Evolutionary conservation across 805 yeast genomes (phyloP).

Genomic region (Tetrapisispora fleetii): DNA sequence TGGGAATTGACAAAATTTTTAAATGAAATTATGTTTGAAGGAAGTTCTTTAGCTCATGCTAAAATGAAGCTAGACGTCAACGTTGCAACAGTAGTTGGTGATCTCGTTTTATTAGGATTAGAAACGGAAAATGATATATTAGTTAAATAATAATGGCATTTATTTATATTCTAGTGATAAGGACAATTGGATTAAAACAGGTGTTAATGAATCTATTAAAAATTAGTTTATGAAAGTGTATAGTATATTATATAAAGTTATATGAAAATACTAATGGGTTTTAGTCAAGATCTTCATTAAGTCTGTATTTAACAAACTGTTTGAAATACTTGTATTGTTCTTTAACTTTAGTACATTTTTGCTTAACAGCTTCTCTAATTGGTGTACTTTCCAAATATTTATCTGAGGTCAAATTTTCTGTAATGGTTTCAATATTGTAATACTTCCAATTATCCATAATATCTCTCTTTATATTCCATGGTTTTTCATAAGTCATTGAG

Average conservation of each 20-base stretch:
- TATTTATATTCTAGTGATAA: neutral
- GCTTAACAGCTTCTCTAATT: conserved; percentile 13
- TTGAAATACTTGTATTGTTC: conserved; percentile 12
- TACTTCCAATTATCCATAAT: neutral
- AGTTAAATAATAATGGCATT: conserved; percentile 7
- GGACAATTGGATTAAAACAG: neutral
- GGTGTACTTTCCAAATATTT: conserved; percentile 1
- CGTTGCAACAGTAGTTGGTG: conserved; percentile 19
- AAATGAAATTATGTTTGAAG: conserved; percentile 33
- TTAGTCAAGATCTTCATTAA: conserved; percentile 13
- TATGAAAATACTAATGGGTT: neutral
- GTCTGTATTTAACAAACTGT: conserved; percentile 14
- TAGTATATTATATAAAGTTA: neutral
- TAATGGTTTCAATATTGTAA: neutral
- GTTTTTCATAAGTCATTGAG: neutral
- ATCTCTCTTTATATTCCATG: neutral
- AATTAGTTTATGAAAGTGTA: neutral
- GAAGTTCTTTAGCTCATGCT: conserved; percentile 28
- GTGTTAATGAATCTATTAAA: neutral
- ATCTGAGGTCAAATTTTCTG: neutral
- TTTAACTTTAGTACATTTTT: conserved; percentile 11
- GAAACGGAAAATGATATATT: conserved; percentile 21
- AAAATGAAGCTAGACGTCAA: conserved; percentile 19
- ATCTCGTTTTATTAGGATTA: conserved; percentile 20
- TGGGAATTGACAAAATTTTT: conserved; percentile 35